Evolutionary conservation across 108 stramenopile species (phyloP).

Genomic region (Cyclotella sp.): DNA sequence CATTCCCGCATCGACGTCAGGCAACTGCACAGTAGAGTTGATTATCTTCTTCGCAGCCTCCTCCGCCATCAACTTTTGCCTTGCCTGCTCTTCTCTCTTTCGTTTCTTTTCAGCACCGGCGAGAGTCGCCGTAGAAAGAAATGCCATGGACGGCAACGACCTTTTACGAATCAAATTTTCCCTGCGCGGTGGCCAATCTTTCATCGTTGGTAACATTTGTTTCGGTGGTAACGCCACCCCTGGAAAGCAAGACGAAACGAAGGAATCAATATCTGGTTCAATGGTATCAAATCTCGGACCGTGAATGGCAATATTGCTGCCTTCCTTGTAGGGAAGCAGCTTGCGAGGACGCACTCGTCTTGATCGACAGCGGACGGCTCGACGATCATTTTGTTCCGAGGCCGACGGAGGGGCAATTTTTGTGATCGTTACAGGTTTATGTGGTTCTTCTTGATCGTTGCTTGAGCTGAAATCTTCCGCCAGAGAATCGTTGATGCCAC

Average conservation of each 20-base stretch:
- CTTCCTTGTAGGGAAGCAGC: constrained; percentile 14
- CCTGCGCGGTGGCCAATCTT: background rate
- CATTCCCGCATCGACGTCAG: background rate
- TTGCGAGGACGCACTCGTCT: constrained; percentile 41
- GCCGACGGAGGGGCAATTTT: constrained; percentile 32
- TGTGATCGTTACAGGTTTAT: constrained; percentile 9
- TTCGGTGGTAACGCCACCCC: constrained; percentile 21
- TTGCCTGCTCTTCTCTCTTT: constrained; percentile 22
- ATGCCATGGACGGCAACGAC: constrained; percentile 33
- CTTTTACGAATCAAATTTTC: constrained; percentile 16
- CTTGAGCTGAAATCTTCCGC: background rate
- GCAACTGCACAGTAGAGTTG: constrained; percentile 16
- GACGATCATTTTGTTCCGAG: constrained; percentile 39
- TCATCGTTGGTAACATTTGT: too few relatives aligned
- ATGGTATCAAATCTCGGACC: constrained; percentile 9
- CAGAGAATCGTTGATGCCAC: background rate
- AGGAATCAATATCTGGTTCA: constrained; percentile 38
- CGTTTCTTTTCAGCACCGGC: constrained; percentile 46
- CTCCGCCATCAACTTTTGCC: constrained; percentile 21
- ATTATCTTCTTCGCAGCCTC: constrained; percentile 37
- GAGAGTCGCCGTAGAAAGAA: constrained; percentile 26
- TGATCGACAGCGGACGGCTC: constrained; percentile 33
- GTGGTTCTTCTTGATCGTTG: background rate
- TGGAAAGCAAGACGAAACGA: constrained; percentile 39
- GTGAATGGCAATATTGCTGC: background rate